These are phyloP conservation scores for Citrus australasica DNA, from an alignment of 345 rosid genomes.

Conservation along the genomic window DNA sequence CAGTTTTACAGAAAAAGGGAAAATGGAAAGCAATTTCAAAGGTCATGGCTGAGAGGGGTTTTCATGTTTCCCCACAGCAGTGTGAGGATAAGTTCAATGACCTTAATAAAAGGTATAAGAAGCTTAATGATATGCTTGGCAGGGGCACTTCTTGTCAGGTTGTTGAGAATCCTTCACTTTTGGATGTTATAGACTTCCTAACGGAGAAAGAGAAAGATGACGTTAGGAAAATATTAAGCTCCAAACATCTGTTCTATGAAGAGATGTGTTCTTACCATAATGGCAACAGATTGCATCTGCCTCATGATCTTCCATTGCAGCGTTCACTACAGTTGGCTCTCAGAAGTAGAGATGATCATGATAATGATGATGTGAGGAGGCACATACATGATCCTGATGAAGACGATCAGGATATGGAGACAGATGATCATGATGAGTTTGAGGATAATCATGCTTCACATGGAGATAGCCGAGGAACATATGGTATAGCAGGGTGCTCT, in stretches of 20 bases:
- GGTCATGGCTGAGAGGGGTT: slow-evolving; percentile 85
- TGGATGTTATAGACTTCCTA: slow-evolving; percentile 68
- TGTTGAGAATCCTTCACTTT: slow-evolving; percentile 79
- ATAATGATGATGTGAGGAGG: slow-evolving; percentile 53
- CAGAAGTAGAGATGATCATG: slow-evolving; percentile 71
- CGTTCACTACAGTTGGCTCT: slow-evolving; percentile 72
- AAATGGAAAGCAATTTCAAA: slow-evolving; percentile 91
- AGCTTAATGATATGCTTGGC: slow-evolving; percentile 90
- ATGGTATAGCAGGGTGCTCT: slow-evolving; percentile 38
- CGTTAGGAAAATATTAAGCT: slow-evolving; percentile 77
- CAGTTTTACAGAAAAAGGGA: slow-evolving; percentile 79
- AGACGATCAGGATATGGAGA: slow-evolving; percentile 69
- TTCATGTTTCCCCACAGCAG: slow-evolving; percentile 90
- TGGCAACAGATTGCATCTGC: slow-evolving; percentile 79
- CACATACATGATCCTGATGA: slow-evolving; percentile 66
- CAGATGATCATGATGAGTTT: slow-evolving; percentile 67
- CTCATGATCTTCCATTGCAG: slow-evolving; percentile 84
- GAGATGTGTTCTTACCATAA: slow-evolving; percentile 98
- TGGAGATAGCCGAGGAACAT: slow-evolving; percentile 42
- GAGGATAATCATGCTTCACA: slow-evolving; percentile 49
- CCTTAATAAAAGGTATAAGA: slow-evolving; percentile 89
- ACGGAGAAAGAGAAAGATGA: slow-evolving; percentile 81
- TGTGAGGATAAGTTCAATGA: slow-evolving; percentile 96
- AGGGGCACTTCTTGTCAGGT: slow-evolving; percentile 90
- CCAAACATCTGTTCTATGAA: slow-evolving; percentile 89